Evolutionary conservation across 179 eudicot species (phyloP).

Genomic region (Beta corolliflora): DNA sequence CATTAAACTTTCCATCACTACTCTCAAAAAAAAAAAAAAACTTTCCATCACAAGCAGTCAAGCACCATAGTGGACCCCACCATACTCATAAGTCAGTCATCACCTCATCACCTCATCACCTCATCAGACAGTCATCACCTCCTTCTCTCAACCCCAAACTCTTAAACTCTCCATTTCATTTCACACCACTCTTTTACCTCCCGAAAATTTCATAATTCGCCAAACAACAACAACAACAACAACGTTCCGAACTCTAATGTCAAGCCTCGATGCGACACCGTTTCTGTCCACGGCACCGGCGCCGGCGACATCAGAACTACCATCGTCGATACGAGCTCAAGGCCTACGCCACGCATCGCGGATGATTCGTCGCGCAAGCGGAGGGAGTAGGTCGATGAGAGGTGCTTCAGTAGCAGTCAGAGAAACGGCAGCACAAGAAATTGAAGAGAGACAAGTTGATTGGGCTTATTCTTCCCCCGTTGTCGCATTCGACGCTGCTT

Average conservation of each 20-base stretch:
- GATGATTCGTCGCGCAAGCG: too few species aligned
- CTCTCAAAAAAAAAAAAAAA: too few species aligned
- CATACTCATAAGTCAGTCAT: neutral
- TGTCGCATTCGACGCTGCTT: too few species aligned
- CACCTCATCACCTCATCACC: too few species aligned
- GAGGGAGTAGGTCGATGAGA: too few species aligned
- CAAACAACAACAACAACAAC: constrained; percentile 13
- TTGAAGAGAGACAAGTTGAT: too few species aligned
- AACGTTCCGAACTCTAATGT: constrained; percentile 5
- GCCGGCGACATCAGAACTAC: neutral
- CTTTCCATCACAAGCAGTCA: too few species aligned
- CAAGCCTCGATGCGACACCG: constrained; percentile 40
- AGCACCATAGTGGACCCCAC: neutral
- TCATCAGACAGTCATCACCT: neutral
- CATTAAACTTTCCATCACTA: too few species aligned
- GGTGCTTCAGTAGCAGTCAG: too few species aligned
- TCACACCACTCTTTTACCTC: neutral
- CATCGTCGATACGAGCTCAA: constrained; percentile 38
- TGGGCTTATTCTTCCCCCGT: too few species aligned
- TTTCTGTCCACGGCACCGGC: constrained; percentile 26
- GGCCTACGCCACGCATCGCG: constrained; percentile 25
- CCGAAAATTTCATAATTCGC: neutral
- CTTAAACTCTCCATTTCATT: neutral
- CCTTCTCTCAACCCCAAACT: neutral
- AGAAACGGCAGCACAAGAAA: too few species aligned